phyloP scores from a whole-genome alignment of 1,284 basidiomycete species.

The Trametes polyzona region DNA sequence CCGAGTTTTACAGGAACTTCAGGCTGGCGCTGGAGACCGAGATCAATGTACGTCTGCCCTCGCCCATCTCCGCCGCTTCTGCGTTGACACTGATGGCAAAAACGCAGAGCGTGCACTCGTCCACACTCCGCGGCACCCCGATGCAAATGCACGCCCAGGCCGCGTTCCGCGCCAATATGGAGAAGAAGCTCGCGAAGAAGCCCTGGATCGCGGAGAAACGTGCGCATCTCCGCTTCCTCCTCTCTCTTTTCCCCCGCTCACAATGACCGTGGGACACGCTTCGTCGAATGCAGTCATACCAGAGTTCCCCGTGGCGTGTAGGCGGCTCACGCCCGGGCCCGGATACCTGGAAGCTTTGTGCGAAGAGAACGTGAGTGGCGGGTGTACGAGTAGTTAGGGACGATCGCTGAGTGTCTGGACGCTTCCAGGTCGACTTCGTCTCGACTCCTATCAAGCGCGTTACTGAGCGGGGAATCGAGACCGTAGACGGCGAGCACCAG shows the following conservation, averaged over 20 bases:
- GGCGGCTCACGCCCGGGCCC: constrained; percentile 65
- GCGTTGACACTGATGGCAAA: not conserved
- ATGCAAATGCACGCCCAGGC: constrained; percentile 45
- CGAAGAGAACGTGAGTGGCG: constrained; percentile 53
- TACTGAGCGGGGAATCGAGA: constrained; percentile 58
- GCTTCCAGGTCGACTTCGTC: constrained; percentile 56
- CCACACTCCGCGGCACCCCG: constrained; percentile 48
- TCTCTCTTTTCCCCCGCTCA: not conserved
- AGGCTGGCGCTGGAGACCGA: constrained; percentile 53
- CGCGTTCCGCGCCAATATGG: constrained; percentile 53
- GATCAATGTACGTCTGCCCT: constrained; percentile 48
- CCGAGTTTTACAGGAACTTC: constrained; percentile 53
- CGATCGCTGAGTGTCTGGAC: too few relatives aligned
- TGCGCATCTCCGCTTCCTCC: constrained; percentile 26
- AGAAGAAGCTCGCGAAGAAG: constrained; percentile 53
- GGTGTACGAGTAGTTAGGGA: not conserved
- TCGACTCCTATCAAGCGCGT: constrained; percentile 52
- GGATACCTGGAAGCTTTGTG: constrained; percentile 68
- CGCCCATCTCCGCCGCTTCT: not conserved
- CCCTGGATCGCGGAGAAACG: constrained; percentile 62
- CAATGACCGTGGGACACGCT: not conserved
- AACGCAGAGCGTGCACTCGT: constrained; percentile 47
- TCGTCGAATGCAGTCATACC: constrained; percentile 50
- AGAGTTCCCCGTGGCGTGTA: constrained; percentile 58
- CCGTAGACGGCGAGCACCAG: constrained; percentile 52